These are phyloP conservation scores for Amanita inopinata DNA, from an alignment of 768 basidiomycete species.

Conservation along the genomic window DNA sequence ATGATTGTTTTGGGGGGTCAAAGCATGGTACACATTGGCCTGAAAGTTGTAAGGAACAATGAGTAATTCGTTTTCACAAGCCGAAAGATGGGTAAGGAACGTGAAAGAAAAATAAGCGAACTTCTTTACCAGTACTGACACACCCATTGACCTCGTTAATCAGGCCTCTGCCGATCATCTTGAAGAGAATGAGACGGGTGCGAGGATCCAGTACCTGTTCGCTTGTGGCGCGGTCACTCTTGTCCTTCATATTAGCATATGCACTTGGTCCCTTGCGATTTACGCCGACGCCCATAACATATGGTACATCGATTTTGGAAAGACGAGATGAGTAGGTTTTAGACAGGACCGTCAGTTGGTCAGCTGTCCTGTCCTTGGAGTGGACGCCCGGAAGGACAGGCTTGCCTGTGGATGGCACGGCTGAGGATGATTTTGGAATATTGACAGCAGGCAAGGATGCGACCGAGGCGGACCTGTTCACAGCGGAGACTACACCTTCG, in stretches of 20 bases:
- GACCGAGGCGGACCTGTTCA: conserved; percentile 38
- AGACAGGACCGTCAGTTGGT: conserved; percentile 65
- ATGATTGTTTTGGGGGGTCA: conserved; percentile 44
- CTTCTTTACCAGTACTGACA: conserved; percentile 97
- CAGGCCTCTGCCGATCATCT: conserved; percentile 88
- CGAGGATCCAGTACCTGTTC: conserved; percentile 96
- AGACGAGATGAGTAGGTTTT: conserved; percentile 65
- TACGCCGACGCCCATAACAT: conserved; percentile 59
- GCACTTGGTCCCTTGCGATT: conserved; percentile 91
- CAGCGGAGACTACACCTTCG: conserved; percentile 45
- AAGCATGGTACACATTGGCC: conserved; percentile 97
- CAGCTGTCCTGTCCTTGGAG: conserved; percentile 51
- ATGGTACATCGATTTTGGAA: conserved; percentile 66
- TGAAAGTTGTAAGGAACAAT: conserved; percentile 20
- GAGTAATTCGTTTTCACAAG: too few relatives aligned
- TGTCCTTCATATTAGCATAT: conserved; percentile 86
- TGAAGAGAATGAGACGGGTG: conserved; percentile 90
- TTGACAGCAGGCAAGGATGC: conserved; percentile 66
- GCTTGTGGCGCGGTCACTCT: conserved; percentile 90
- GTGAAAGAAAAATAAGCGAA: conserved; percentile 22
- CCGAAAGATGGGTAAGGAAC: conserved; percentile 3
- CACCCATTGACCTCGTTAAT: conserved; percentile 92
- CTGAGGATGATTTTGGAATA: conserved; percentile 35
- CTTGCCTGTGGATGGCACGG: conserved; percentile 13
- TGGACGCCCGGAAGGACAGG: conserved; percentile 15